Evolutionary conservation across 2,329 filamentous ascomycete species (phyloP).

Genomic region (Xylariaceae sp.): DNA sequence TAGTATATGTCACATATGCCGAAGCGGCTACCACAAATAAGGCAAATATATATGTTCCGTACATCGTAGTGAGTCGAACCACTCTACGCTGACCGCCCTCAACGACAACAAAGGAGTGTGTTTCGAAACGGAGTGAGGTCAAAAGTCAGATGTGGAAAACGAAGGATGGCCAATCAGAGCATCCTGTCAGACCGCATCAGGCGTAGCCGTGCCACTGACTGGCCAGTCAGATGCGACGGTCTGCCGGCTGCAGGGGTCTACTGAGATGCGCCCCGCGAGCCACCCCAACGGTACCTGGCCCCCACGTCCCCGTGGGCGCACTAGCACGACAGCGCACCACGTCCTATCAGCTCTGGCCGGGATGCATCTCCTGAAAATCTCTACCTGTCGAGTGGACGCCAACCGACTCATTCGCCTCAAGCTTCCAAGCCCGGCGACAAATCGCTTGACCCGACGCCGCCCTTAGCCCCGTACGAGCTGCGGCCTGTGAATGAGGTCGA

Average conservation of each 20-base stretch:
- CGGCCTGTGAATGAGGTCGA: too few species aligned
- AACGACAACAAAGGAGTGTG: too few species aligned
- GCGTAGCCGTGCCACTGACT: conserved; percentile 4
- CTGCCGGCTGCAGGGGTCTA: conserved; percentile 5
- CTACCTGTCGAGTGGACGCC: background rate
- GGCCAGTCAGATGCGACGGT: conserved; percentile 7
- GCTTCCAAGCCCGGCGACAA: background rate
- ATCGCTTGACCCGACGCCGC: background rate
- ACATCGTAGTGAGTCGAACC: too few species aligned
- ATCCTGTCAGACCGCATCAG: background rate
- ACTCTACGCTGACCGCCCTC: too few species aligned
- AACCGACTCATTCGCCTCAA: background rate
- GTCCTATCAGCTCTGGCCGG: conserved; percentile 2
- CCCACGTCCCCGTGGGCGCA: background rate
- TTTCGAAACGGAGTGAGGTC: too few species aligned
- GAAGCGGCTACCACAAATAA: too few species aligned
- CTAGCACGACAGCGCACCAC: background rate
- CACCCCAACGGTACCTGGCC: conserved; percentile 2
- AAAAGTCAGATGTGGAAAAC: too few species aligned
- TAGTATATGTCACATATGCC: too few species aligned
- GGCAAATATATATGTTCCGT: too few species aligned
- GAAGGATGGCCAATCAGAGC: background rate
- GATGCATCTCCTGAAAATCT: conserved; percentile 1
- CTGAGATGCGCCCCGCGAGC: conserved; percentile 4
- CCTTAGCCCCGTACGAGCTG: too few species aligned